Evolutionary conservation across 2,329 filamentous ascomycete genomes (phyloP), one percentile per base, ranked within the genome.

Genomic region (Aspergillus aculeatus): DNA sequence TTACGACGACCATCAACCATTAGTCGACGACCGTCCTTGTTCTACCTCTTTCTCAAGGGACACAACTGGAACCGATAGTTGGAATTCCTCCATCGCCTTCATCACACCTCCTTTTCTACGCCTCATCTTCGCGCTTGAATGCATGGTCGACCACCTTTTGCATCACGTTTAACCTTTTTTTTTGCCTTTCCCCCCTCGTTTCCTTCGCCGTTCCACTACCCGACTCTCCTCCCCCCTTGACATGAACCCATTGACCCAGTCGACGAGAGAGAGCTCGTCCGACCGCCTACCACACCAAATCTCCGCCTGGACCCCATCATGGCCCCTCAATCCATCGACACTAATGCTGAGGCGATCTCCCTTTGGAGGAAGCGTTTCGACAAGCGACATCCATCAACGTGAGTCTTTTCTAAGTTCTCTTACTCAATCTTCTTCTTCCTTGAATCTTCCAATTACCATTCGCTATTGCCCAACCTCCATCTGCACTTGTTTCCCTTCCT

Each of bases 321-420:
- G 65, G 50, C 65, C 48, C 56, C 58, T 59, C 60, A 51, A 44
- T 44, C 61, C 49, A 48, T 62, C 29, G 26, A 60, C 54, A 44
- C 48, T 48, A 54, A 59, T 56, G 56, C 58, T 47, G 63, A 66
- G 47, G 51, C 59, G 21, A 56, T 56, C 38, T 57, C 57, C 53
- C 58, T 64, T 50, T 71, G 70, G 70, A 67, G 66, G 54, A 66
- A 62, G 55, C 68, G 69, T 51, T 73, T 68, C 57, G 71, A 73
- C 49, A 68, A 68, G 55, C 70, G 70, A 57, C 64, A 65, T 54
- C 65, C 69, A 47, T 69, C 71, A 5, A 56, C 66, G 72, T 73
- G 69, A 59, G 71, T 64, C 16, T 29, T 29, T 29, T 29, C 26
- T 29, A 7, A 29, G 26, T 10, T 9, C 26, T 29, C 26, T n/a